Conservation (phyloP, 495 filamentous ascomycete genomes). For the Xylaria castorea region DNA sequence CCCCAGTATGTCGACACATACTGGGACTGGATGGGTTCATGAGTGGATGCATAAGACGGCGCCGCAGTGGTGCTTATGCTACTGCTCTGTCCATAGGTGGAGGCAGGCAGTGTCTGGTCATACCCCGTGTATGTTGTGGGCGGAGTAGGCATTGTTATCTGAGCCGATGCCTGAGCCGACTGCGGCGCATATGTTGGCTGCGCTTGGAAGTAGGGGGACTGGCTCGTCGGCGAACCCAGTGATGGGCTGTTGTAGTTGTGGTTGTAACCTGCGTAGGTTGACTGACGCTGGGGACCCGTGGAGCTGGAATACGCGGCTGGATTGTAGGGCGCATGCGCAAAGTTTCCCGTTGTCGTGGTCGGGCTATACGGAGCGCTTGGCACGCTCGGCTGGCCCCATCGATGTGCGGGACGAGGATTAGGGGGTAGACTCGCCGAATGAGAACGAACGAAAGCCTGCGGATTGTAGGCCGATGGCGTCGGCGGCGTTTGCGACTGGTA, state of each 20-base stretch:
- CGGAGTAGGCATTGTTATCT: slow-evolving; percentile 34
- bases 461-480: slow-evolving; percentile 75
- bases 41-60: slow-evolving; percentile 26
- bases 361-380: slow-evolving; percentile 38
- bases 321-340: slow-evolving; percentile 54
- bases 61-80: slow-evolving; percentile 20
- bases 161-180: slow-evolving; percentile 38
- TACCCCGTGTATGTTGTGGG: slow-evolving; percentile 44
- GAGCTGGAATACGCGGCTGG: slow-evolving; percentile 56
- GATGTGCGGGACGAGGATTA: slow-evolving; percentile 46
- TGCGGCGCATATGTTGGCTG: slow-evolving; percentile 41
- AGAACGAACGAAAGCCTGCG: slow-evolving; percentile 75
- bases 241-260: slow-evolving; percentile 46
- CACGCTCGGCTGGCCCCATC: slow-evolving; percentile 38
- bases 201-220: slow-evolving; percentile 47
- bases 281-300: slow-evolving; percentile 50
- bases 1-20: slow-evolving; percentile 31
- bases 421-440: slow-evolving; percentile 61
- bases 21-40: slow-evolving; percentile 35
- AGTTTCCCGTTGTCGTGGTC: slow-evolving; percentile 33
- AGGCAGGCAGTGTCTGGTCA: slow-evolving; percentile 43
- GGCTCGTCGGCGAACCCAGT: slow-evolving; percentile 46
- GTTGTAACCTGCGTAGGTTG: slow-evolving; percentile 51
- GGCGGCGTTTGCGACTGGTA: slow-evolving; percentile 65
- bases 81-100: slow-evolving; percentile 40